phyloP scores from a whole-genome alignment of 1,284 basidiomycete species.

The Marasmius fiardii region DNA sequence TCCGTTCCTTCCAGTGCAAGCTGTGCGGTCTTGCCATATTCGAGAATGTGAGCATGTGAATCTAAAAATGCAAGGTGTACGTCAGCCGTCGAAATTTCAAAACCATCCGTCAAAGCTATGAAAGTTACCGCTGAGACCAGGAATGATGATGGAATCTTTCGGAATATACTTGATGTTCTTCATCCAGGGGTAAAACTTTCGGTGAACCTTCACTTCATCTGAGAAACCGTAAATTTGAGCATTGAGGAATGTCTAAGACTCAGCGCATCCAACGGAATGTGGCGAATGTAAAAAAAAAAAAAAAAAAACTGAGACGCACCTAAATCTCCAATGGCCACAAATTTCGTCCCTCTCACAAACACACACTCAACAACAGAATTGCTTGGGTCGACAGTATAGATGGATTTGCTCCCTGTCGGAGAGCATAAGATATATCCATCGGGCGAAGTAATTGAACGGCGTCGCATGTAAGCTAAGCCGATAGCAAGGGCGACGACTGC shows the following conservation, averaged over 20 bases:
- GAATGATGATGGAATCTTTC: background rate
- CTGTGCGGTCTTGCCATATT: constrained; percentile 1
- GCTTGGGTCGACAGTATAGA: background rate
- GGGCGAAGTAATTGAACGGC: background rate
- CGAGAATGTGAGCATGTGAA: background rate
- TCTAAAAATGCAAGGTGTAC: background rate
- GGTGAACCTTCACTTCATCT: background rate
- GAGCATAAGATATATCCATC: background rate
- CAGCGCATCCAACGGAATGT: background rate
- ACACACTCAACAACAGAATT: background rate
- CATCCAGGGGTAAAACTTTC: background rate
- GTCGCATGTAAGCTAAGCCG: background rate
- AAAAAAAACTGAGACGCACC: background rate
- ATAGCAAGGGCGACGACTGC: background rate
- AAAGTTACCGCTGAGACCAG: background rate
- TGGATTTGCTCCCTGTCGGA: background rate
- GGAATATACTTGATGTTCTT: background rate
- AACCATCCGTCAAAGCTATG: background rate
- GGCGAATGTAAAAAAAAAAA: background rate
- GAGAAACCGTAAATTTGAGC: background rate
- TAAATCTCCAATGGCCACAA: background rate
- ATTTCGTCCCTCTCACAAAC: background rate
- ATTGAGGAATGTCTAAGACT: background rate
- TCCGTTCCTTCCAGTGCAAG: background rate
- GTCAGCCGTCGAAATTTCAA: background rate